phyloP scores from a whole-genome alignment of 2,329 filamentous ascomycete genomes.

The Alternaria arborescens region DNA sequence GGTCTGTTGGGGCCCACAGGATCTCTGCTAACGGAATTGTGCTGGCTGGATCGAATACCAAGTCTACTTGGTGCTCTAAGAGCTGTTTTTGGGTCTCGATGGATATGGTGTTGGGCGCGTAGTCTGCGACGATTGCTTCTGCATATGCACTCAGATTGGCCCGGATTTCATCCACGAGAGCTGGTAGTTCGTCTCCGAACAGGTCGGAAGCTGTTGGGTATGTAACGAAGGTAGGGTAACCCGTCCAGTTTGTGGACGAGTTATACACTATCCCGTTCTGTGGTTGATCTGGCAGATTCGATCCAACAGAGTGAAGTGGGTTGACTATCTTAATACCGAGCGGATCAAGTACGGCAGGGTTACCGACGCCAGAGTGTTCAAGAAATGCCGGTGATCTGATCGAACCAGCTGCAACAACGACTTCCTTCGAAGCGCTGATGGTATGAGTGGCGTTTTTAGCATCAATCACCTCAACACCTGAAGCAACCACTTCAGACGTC shows the following conservation, averaged over 20 bases:
- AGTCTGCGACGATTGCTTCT: conserved; percentile 30
- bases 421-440: conserved; percentile 37
- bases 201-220: conserved; percentile 49
- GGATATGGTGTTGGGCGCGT: conserved; percentile 26
- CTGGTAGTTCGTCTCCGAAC: conserved; percentile 39
- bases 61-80: conserved; percentile 57
- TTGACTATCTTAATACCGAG: conserved; percentile 33
- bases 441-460: conserved; percentile 24
- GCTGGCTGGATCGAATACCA: conserved; percentile 55
- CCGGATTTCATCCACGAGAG: conserved; percentile 32
- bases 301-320: conserved; percentile 39
- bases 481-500: conserved; percentile 21
- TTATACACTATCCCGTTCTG: conserved; percentile 37
- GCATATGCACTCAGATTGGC: conserved; percentile 44
- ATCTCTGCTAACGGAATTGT: conserved; percentile 59
- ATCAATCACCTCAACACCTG: conserved; percentile 37
- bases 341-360: conserved; percentile 35
- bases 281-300: conserved; percentile 49
- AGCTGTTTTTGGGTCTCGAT: conserved; percentile 51
- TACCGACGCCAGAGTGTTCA: conserved; percentile 51
- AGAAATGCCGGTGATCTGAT: conserved; percentile 46
- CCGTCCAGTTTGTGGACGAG: conserved; percentile 47
- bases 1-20: conserved; percentile 50
- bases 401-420: conserved; percentile 49
- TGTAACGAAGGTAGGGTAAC: conserved; percentile 50